Evolutionary conservation across 129 eudicot species (phyloP), one percentile per base, ranked within the genome.

Genomic region (Smallanthus sonchifolius): DNA sequence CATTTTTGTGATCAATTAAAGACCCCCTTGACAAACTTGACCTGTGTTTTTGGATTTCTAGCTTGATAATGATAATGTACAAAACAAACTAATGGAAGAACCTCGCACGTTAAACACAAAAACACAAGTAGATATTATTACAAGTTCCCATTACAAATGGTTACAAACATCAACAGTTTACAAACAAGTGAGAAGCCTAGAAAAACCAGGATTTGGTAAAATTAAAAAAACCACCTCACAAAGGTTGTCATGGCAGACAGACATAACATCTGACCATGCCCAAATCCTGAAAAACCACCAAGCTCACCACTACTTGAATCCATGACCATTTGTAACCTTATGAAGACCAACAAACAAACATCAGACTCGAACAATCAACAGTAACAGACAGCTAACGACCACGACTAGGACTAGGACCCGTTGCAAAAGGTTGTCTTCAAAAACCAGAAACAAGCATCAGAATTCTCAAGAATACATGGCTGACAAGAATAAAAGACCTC

Each of bases 181-280:
- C 75, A 75, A 75, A 66, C 65, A 82, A 74, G 83, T 51, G 72
- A 65, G 19, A 52, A 24, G 82, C 91, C 82, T 69, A 83, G 79
- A 85, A 87, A 86, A 91, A 80, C 74, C 74, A 78, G 81, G 81
- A 81, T 56, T 76, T 76, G 85, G 89, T 15, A 83, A 85, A 70
- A 83, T 7, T 2, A 51, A 51, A 86, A 86, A 90, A 85, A 85
- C 84, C 78, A 78, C 87, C 77, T 17, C 51, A 52, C 37, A 11
- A 17, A 66, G 82, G 81, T 81, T 74, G 92, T 90, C 79, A 80
- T 77, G 79, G 78, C 80, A 79, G 88, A 62, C 76, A 2, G 1
- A n/a, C 39, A 73, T 34, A 55, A 51, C 86, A 59, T 59, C 65
- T 59, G 78, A 84, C 93, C 86, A 86, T 42, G 78, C 78, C 93